Evolutionary conservation across 305 asterid species (phyloP), one percentile per base, ranked within the genome.

Genomic region (Rubia tinctorum): DNA sequence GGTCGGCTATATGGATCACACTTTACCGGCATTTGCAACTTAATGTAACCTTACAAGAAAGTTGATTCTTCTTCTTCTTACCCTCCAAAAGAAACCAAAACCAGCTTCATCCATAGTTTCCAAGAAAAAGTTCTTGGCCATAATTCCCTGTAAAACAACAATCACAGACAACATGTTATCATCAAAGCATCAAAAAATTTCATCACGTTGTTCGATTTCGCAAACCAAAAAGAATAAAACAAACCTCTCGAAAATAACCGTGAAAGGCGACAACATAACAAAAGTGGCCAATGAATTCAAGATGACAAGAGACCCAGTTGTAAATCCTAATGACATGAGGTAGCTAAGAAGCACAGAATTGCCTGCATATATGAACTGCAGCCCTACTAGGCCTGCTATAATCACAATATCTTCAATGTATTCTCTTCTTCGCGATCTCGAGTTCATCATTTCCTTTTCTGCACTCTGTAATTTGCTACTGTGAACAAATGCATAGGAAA

Each of bases 1-100:
- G 39, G 39, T 34, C 39, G 39, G 39, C 5, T 34, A 34, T 34
- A 34, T 34, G 39, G 39, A 34, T 34, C 39, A 34, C 5, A 34
- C 3, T 34, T 34, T 34, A 2, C 30, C 30, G 30, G 30, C 30
- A 27, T 27, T 27, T 27, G 30, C 9, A 42, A 42, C 45, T n/a
- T 49, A 49, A 49, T 15, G 58, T 49, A 49, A 51, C 60, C 23
- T 53, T 18, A 6, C 60, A 7, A 53, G 60, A 53, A 53, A 53
- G 9, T 11, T 18, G 13, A n/a, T 40, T 17, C 37, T 53, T 34
- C 3, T 44, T 8, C 22, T 22, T 30, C 71, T 51, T 83, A 91
- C 98, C 98, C 97, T 84, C 96, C 93, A 77, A 90, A 90, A 6
- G 97, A 86, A 84, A 89, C 87, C 25, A 93, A 75, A 74, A 87